These are phyloP conservation scores for Vigna hirtella DNA, from an alignment of 306 rosid genomes.

Conservation along the genomic window DNA sequence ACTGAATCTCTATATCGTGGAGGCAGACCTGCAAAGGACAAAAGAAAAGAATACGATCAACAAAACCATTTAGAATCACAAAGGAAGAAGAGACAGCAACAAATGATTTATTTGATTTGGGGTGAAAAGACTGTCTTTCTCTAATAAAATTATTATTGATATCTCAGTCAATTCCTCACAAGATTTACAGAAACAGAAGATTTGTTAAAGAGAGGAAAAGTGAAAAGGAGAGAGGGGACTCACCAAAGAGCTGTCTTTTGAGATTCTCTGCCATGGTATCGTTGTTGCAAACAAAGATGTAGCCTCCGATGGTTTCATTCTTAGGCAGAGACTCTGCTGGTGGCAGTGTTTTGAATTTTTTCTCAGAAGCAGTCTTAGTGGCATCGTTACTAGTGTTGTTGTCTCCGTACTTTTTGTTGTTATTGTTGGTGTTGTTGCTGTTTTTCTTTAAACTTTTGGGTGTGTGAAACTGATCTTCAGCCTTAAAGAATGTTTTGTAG, in stretches of 20 bases:
- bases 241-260: slow-evolving; percentile 86
- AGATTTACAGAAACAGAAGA: neutral
- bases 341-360: slow-evolving; percentile 86
- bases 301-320: slow-evolving; percentile 85
- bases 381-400: slow-evolving; percentile 51
- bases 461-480: slow-evolving; percentile 53
- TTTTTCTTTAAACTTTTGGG: slow-evolving; percentile 58
- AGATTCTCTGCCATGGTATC: slow-evolving; percentile 97
- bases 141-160: slow-evolving; percentile 8
- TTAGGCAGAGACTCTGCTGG: slow-evolving; percentile 81
- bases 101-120: neutral
- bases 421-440: slow-evolving; percentile 17
- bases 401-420: slow-evolving; percentile 49
- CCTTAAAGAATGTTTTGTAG: slow-evolving; percentile 55
- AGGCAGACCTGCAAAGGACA: slow-evolving; percentile 70
- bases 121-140: neutral
- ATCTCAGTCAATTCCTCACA: neutral
- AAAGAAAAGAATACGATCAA: slow-evolving; percentile 2
- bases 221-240: slow-evolving; percentile 9
- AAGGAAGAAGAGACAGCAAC: neutral
- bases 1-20: slow-evolving; percentile 93
- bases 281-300: slow-evolving; percentile 94
- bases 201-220: neutral
- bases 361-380: slow-evolving; percentile 54
- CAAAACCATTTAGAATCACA: slow-evolving; percentile 6